These are phyloP conservation scores for Pichia scutulata DNA, from an alignment of 805 yeast species.

Conservation along the genomic window DNA sequence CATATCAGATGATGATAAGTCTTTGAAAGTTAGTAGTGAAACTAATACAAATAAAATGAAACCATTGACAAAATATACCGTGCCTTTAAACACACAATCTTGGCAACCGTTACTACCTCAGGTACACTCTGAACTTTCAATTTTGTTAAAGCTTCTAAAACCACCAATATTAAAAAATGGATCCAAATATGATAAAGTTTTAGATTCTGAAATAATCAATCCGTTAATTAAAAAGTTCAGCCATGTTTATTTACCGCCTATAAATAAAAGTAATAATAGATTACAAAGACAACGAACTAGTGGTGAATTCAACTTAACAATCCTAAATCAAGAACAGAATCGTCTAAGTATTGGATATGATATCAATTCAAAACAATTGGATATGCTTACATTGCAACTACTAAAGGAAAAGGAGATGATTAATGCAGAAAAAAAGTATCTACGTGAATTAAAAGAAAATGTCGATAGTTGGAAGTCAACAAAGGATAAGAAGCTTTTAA, in stretches of 20 bases:
- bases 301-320: slow-evolving; percentile 21
- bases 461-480: slow-evolving; percentile 10
- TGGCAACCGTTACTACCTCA: slow-evolving; percentile 7
- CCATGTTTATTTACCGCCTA: slow-evolving; percentile 21
- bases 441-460: slow-evolving; percentile 14
- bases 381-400: slow-evolving; percentile 17
- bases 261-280: slow-evolving; percentile 2
- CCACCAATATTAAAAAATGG: slow-evolving; percentile 4
- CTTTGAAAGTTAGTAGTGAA: not conserved
- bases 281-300: slow-evolving; percentile 7
- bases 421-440: slow-evolving; percentile 16
- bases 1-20: not conserved
- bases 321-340: slow-evolving; percentile 16
- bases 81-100: slow-evolving; percentile 5
- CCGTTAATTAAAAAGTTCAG: slow-evolving; percentile 20
- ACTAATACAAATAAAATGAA: not conserved
- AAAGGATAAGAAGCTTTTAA: slow-evolving; percentile 13
- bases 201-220: slow-evolving; percentile 14
- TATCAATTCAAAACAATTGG: slow-evolving; percentile 23
- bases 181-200: not conserved
- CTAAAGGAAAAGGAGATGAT: slow-evolving; percentile 17
- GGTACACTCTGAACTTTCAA: slow-evolving; percentile 6
- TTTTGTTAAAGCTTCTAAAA: slow-evolving; percentile 3
- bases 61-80: slow-evolving; percentile 3
- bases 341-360: slow-evolving; percentile 20